Conservation (phyloP, 495 filamentous ascomycete species). For the Penicillium manginii region DNA sequence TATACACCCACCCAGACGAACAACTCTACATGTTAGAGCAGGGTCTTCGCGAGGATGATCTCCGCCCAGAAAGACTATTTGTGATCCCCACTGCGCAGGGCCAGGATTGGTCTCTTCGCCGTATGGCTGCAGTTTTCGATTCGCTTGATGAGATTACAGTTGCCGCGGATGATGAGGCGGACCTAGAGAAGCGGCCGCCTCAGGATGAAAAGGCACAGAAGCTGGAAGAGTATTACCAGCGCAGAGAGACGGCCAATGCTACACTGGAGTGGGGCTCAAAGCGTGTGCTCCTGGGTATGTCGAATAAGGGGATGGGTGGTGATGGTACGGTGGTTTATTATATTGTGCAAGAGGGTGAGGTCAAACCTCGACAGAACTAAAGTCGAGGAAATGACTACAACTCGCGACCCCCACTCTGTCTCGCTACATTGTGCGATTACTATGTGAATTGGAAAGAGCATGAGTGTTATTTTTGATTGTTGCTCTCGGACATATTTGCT, state of each 20-base stretch:
- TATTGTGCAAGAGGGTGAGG: conserved; percentile 89
- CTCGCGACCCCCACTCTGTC: too few species aligned
- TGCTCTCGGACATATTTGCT: conserved; percentile 16
- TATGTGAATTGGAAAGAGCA: conserved; percentile 13
- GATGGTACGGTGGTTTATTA: conserved; percentile 97
- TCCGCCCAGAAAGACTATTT: conserved; percentile 72
- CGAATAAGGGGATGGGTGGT: conserved; percentile 61
- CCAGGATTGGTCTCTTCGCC: conserved; percentile 79
- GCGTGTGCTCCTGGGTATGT: conserved; percentile 77
- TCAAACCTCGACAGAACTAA: conserved; percentile 95
- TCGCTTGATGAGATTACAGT: conserved; percentile 48
- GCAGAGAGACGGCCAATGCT: conserved; percentile 33
- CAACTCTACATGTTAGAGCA: conserved; percentile 75
- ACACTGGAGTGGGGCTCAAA: conserved; percentile 58
- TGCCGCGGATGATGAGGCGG: conserved; percentile 30
- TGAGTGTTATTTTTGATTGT: conserved; percentile 8
- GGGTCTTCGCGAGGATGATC: conserved; percentile 49
- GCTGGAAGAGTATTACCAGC: conserved; percentile 42
- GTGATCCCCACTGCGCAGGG: conserved; percentile 81
- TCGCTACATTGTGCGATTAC: too few species aligned
- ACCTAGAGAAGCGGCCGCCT: not conserved
- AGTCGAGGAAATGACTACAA: not conserved
- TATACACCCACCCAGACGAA: conserved; percentile 94
- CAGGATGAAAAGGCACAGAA: conserved; percentile 33
- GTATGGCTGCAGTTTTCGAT: conserved; percentile 83